Base-by-base conservation (phyloP, 371 early-diverging fungal genomes). In the Actinomortierella ambigua region DNA sequence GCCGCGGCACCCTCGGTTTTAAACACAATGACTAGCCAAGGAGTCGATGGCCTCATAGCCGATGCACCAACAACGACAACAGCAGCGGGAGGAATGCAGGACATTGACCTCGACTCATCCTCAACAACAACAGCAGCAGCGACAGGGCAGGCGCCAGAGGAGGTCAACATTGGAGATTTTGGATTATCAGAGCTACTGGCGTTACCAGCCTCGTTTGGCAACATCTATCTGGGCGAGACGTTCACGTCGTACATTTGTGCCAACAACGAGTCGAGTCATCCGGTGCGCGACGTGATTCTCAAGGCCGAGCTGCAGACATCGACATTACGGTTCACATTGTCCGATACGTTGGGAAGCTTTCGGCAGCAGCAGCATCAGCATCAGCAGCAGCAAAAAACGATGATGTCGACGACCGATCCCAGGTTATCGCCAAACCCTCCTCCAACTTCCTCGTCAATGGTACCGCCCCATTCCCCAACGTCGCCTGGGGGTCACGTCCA, bases 171-270 rank as follows among this genome's bases (percentile, higher is more conserved):
- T 58, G 79, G 83, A 50, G 84, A 88, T 59, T 82, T 87, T 66
- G 86, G 84, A 8, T 68, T 85, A 20, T 82, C 82, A n/a, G 90
- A 92, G 53, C 73, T 89, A 44, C 75, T 91, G 27, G 78, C 83
- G 22, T 73, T 91, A 59, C 90, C 93, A 7, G 58, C 81, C 51
- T 56, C 89, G 7, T 96, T 96, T 81, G 97, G 97, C 17, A 90
- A 90, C 53, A 94, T 98, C 43, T 96, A 96, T 70, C 86, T 98
- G 18, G 98, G 98, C 4, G 97, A 97, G 73, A 93, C 91, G 13
- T 95, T 98, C 61, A 81, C 84, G n/a, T 85, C 90, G n/a, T 90
- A 95, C 63, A 73, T 96, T 46, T 91, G 88, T 62, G 78, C 95
- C 65, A 95, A 93, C 77, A 97, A 96, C 73, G 97, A 96, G 56